Evolutionary conservation across 257 asterid genomes (phyloP).

Genomic region (Knoxia roxburghii): DNA sequence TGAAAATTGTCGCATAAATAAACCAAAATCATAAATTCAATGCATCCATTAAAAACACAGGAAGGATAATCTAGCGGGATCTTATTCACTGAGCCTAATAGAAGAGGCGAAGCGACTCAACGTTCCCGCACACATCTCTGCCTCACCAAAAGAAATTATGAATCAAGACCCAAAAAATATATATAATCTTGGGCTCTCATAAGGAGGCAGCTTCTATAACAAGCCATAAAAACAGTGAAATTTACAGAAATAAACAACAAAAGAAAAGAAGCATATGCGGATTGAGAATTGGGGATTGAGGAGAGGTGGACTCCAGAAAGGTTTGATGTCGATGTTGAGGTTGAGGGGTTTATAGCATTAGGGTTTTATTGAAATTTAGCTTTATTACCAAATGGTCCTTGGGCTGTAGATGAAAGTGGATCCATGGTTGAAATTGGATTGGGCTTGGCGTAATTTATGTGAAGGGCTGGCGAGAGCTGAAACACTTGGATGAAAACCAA

Average conservation of each 20-base stretch:
- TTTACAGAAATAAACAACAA: neutral
- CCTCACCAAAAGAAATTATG: slow-evolving; percentile 8
- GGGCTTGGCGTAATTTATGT: neutral
- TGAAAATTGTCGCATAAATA: neutral
- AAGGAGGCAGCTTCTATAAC: slow-evolving; percentile 1
- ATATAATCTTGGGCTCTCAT: slow-evolving; percentile 2
- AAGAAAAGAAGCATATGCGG: no score
- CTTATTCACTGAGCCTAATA: slow-evolving; percentile 52
- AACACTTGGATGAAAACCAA: no score
- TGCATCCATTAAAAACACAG: neutral
- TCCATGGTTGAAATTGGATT: neutral
- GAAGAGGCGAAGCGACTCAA: slow-evolving; percentile 84
- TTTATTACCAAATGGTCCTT: neutral
- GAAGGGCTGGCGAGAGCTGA: no score
- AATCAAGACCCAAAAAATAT: neutral
- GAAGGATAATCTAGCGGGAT: slow-evolving; percentile 32
- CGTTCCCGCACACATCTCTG: slow-evolving; percentile 41
- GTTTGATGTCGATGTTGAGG: no score
- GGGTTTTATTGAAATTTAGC: neutral
- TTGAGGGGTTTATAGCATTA: neutral
- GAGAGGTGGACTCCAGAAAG: no score
- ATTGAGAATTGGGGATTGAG: no score
- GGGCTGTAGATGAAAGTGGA: neutral
- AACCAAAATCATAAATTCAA: neutral
- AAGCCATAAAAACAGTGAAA: neutral